Evolutionary conservation across 2,329 filamentous ascomycete species (phyloP).

Genomic region (Fusarium sp.): DNA sequence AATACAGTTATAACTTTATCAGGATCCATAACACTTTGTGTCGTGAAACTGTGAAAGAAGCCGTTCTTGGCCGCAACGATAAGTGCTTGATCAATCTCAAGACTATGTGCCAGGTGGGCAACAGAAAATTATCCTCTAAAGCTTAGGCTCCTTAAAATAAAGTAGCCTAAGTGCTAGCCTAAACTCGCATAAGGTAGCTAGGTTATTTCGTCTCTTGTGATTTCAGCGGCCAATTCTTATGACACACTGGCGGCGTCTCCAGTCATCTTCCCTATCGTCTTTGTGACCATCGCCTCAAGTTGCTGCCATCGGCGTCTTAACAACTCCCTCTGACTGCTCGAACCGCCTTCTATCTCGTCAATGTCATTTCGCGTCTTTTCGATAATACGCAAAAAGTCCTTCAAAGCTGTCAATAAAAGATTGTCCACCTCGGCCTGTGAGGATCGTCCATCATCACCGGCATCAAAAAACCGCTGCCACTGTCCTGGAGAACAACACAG

Average conservation of each 20-base stretch:
- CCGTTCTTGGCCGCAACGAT: background rate
- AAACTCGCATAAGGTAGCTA: background rate
- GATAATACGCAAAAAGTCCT: slow-evolving; percentile 50
- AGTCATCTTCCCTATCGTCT: slow-evolving; percentile 46
- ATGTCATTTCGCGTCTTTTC: slow-evolving; percentile 48
- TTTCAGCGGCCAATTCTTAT: background rate
- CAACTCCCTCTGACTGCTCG: slow-evolving; percentile 51
- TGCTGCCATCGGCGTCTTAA: slow-evolving; percentile 58
- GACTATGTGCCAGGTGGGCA: background rate
- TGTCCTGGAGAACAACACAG: slow-evolving; percentile 48
- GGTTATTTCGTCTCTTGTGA: background rate
- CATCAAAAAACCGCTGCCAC: slow-evolving; percentile 54
- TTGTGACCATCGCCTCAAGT: slow-evolving; percentile 52
- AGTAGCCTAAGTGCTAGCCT: background rate
- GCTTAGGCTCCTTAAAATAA: background rate
- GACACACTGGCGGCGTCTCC: background rate
- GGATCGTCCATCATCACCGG: slow-evolving; percentile 59
- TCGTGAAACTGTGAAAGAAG: background rate
- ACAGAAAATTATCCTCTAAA: background rate
- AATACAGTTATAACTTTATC: background rate
- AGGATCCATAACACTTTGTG: background rate
- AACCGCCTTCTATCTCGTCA: slow-evolving; percentile 47
- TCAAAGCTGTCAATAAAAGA: slow-evolving; percentile 53
- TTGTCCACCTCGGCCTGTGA: slow-evolving; percentile 55
- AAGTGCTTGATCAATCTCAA: background rate